phyloP scores from a whole-genome alignment of 1,284 basidiomycete species.

The Ganoderma lingzhi region DNA sequence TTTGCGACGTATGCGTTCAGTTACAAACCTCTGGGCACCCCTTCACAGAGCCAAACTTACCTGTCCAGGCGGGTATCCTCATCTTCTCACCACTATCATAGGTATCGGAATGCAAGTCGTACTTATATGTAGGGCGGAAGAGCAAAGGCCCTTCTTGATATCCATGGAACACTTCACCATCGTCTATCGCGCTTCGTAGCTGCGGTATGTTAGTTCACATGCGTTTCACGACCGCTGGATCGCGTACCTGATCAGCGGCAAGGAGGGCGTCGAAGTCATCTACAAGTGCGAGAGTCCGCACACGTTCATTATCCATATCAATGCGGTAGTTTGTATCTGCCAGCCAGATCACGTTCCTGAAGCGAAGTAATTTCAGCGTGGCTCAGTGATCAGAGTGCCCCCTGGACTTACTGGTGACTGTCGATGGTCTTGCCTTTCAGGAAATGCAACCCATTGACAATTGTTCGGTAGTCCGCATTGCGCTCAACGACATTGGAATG shows the following conservation, averaged over 20 bases:
- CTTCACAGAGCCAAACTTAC: conserved; percentile 48
- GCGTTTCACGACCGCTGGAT: background rate
- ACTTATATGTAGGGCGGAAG: conserved; percentile 92
- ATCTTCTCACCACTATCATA: conserved; percentile 98
- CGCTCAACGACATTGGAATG: conserved; percentile 90
- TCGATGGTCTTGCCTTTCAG: conserved; percentile 88
- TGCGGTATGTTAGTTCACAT: conserved; percentile 39
- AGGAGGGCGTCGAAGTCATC: conserved; percentile 80
- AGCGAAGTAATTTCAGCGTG: conserved; percentile 4
- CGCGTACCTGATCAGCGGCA: conserved; percentile 83
- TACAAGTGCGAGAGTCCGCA: conserved; percentile 66
- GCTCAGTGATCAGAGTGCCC: background rate
- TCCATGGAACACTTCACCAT: conserved; percentile 77
- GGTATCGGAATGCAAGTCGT: conserved; percentile 82
- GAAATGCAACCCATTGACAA: conserved; percentile 85
- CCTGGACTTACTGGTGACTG: conserved; percentile 82
- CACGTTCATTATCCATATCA: conserved; percentile 84
- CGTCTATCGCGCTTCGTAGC: conserved; percentile 78
- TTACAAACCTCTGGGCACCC: background rate
- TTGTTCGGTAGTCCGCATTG: conserved; percentile 93
- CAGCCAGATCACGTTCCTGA: conserved; percentile 89
- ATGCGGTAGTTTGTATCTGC: conserved; percentile 98
- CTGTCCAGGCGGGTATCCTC: conserved; percentile 97
- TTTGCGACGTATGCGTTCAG: conserved; percentile 38
- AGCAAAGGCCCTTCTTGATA: conserved; percentile 90